Percentiles rank a stretch among this genome's conserved stretches.
phyloP scores from a whole-genome alignment of 2,329 filamentous ascomycete species.

The Pleurostoma richardsiae region DNA sequence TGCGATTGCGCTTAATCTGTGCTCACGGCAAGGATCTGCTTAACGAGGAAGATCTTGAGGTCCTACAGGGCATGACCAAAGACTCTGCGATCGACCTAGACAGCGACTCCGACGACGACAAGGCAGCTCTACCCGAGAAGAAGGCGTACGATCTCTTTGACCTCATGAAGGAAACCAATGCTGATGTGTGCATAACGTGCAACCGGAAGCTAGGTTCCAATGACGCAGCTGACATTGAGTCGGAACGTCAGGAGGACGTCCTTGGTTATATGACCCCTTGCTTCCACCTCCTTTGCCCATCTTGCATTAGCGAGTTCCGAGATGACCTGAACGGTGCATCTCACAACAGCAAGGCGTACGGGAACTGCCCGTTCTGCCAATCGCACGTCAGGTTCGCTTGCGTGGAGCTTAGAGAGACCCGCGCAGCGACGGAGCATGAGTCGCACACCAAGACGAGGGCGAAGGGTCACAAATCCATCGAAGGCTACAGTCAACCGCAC shows the following conservation, averaged over 20 bases:
- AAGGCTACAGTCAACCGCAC: conserved; percentile 77
- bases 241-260: conserved; percentile 56
- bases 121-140: conserved; percentile 55
- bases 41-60: conserved; percentile 73
- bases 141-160: conserved; percentile 83
- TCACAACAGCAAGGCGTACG: conserved; percentile 34
- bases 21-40: conserved; percentile 92
- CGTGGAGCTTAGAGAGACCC: conserved; percentile 63
- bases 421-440: conserved; percentile 52
- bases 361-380: conserved; percentile 66
- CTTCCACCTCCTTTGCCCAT: conserved; percentile 76
- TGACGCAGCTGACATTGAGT: conserved; percentile 51
- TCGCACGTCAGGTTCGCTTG: conserved; percentile 57
- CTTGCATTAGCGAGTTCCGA: conserved; percentile 61
- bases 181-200: conserved; percentile 69
- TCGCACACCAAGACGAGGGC: conserved; percentile 52
- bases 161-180: conserved; percentile 76
- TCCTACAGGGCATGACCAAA: conserved; percentile 75
- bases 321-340: conserved; percentile 38
- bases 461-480: conserved; percentile 42
- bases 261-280: conserved; percentile 81
- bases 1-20: conserved; percentile 83
- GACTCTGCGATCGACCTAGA: conserved; percentile 87
- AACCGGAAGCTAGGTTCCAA: conserved; percentile 55
- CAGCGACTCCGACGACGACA: conserved; percentile 62